Conservation (phyloP, 768 basidiomycete species). For the Strobilomyces confusus region DNA sequence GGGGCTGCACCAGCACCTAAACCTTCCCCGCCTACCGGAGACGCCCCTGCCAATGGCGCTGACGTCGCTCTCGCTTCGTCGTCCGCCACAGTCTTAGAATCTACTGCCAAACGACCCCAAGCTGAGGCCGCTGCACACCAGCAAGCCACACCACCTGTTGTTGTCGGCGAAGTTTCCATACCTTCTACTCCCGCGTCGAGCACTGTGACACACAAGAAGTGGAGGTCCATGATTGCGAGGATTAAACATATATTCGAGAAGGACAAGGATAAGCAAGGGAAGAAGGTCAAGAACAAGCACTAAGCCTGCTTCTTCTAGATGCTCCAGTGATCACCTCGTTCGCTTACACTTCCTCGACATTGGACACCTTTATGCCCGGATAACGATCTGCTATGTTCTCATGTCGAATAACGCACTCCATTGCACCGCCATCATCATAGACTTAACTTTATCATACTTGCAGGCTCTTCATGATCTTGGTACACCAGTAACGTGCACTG, state of each 20-base stretch:
- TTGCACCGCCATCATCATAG: constrained; percentile 12
- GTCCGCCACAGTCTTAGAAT: neutral
- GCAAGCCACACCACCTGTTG: neutral
- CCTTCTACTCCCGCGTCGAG: constrained; percentile 33
- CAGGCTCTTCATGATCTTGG: constrained; percentile 8
- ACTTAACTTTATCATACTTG: constrained; percentile 19
- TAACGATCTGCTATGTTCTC: constrained; percentile 18
- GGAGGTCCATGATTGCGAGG: constrained; percentile 50
- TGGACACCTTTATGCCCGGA: constrained; percentile 2
- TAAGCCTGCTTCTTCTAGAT: constrained; percentile 1
- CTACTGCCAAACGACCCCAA: neutral
- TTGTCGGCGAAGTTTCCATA: constrained; percentile 6
- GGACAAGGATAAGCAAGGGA: constrained; percentile 40
- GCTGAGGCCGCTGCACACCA: neutral
- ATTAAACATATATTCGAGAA: constrained; percentile 51
- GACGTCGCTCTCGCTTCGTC: neutral
- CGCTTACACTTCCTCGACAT: neutral
- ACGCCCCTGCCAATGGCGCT: neutral
- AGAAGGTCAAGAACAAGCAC: constrained; percentile 30
- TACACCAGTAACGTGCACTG: no score
- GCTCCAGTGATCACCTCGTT: neutral
- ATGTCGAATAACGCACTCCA: constrained; percentile 10
- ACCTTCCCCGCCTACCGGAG: neutral
- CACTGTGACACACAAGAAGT: constrained; percentile 44
- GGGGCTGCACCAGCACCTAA: neutral